phyloP scores from a whole-genome alignment of 306 rosid species.

The Fragaria nilgerrensis region DNA sequence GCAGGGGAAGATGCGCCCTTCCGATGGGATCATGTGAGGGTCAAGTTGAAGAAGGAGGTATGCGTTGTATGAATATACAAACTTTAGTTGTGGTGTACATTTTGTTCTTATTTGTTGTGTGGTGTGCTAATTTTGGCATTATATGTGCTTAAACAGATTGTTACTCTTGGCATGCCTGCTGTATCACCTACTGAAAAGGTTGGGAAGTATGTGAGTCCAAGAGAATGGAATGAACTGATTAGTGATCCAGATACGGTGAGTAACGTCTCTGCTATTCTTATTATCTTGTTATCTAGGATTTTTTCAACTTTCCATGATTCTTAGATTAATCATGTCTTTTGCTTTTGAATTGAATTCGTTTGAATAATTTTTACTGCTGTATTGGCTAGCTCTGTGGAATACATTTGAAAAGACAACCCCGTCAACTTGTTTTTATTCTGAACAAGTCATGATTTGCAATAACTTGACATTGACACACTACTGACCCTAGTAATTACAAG shows the following conservation, averaged over 20 bases:
- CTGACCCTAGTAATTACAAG: not conserved
- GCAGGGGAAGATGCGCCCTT: conserved; percentile 92
- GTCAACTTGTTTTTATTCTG: not conserved
- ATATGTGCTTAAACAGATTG: conserved; percentile 55
- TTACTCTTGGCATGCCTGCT: conserved; percentile 84
- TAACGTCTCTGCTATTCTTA: not conserved
- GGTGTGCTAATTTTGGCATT: conserved; percentile 15
- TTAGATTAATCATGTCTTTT: too few relatives aligned
- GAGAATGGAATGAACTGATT: conserved; percentile 80
- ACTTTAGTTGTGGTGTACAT: not conserved
- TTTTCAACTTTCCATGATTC: not conserved
- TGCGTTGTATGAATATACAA: not conserved
- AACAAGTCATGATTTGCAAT: not conserved
- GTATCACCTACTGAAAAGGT: conserved; percentile 76
- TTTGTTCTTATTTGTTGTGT: not conserved
- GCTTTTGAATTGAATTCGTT: not conserved
- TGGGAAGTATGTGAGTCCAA: conserved; percentile 75
- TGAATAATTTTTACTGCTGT: not conserved
- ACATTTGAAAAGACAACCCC: not conserved
- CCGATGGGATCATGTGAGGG: conserved; percentile 96
- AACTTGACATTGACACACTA: not conserved
- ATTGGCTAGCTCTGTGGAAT: not conserved
- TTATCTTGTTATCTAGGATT: not conserved
- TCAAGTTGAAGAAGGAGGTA: conserved; percentile 96
- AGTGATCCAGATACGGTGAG: conserved; percentile 81